Base-by-base conservation (phyloP, 2,329 filamentous ascomycete genomes). In the Xylogone sp. region DNA sequence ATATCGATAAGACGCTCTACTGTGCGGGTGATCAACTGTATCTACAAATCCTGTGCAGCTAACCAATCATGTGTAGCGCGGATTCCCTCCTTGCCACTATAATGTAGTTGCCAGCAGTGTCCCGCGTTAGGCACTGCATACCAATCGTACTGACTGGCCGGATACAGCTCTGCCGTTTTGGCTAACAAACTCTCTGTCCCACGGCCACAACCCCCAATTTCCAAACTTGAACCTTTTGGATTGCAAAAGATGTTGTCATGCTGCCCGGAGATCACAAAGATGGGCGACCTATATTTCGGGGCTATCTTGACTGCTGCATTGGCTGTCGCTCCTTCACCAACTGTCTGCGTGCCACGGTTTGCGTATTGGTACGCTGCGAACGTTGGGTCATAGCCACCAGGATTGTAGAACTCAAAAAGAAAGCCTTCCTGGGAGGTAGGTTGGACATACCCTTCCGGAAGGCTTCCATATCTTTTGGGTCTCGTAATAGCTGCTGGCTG, bases 201-300 rank as follows among this genome's bases (percentile, higher is more conserved):
- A 21, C 13, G 42, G 3, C 51, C 49, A 34, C 56, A 58, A 44
- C 55, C 48, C 13, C 54, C 42, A 8, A 43, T 45, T 8, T 42
- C 34, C 34, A 44, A 18, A 16, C 43, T 9, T 21, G 54, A 42
- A 16, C 47, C 54, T 8, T 48, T 44, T 16, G 42, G 43, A 18
- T 53, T 53, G 61, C 57, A 57, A 46, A 57, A 57, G 1, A 59
- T 43, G 2, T 42, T 46, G 27, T 59, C 57, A 39, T 54, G 34
- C 21, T 58, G 43, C 21, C 55, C 57, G 9, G 50, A 57, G 7
- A 57, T 52, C 2, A 58, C 49, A 24, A 53, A 51, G 5, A 60
- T 51, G 13, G 52, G 47, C 5, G 52, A 50, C 2, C 48, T 55
- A 46, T 56, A 55, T 10, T 22, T n/a, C 18, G 34, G 34, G 4